Evolutionary conservation across 176 grass and related monocot species (phyloP).

Genomic region (Metroxylon sagu): DNA sequence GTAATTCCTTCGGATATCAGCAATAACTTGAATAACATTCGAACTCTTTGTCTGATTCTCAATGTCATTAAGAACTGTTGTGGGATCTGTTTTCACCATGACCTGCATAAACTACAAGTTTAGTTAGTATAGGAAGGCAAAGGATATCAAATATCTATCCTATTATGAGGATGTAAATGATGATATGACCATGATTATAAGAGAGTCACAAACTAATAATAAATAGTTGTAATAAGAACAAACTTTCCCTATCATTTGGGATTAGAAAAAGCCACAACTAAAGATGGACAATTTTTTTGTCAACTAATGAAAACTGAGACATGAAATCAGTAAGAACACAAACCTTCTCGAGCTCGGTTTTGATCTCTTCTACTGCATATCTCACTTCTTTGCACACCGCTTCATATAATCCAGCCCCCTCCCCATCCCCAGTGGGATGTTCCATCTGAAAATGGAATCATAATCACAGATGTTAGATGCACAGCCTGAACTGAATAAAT

Average conservation of each 20-base stretch:
- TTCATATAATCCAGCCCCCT: conserved; percentile 50
- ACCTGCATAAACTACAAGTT: conserved; percentile 30
- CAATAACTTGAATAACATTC: conserved; percentile 48
- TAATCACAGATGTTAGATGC: background rate
- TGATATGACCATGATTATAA: no score
- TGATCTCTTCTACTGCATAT: conserved; percentile 83
- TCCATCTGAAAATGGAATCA: conserved; percentile 27
- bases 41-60: conserved; percentile 36
- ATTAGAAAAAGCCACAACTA: no score
- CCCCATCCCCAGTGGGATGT: conserved; percentile 10
- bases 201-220: no score
- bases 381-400: conserved; percentile 79
- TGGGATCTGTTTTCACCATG: conserved; percentile 46
- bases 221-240: no score
- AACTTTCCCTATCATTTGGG: no score
- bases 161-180: no score
- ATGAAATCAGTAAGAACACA: background rate
- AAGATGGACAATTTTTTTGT: no score
- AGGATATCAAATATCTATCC: no score
- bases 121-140: no score
- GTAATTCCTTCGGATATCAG: conserved; percentile 72
- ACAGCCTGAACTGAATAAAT: no score
- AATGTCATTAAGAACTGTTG: conserved; percentile 26
- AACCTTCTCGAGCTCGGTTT: conserved; percentile 68
- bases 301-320: background rate